Evolutionary conservation across 2,329 filamentous ascomycete species (phyloP).

Genomic region (Fusarium sp.): DNA sequence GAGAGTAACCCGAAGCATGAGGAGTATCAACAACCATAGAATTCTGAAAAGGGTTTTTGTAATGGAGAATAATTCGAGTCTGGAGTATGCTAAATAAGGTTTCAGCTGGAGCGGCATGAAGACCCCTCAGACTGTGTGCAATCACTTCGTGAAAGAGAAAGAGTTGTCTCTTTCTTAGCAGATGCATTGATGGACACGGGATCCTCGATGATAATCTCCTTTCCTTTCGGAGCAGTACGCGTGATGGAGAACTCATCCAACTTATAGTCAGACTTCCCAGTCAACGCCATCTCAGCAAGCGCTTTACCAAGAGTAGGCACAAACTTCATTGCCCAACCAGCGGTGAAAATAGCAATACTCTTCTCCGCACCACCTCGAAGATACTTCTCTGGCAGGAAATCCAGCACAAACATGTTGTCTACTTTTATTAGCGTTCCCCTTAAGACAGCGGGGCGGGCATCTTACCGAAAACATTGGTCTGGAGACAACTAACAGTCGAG

Average conservation of each 20-base stretch:
- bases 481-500: slow-evolving; percentile 23
- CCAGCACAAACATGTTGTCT: slow-evolving; percentile 38
- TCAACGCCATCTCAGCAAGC: slow-evolving; percentile 16
- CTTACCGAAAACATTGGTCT: slow-evolving; percentile 28
- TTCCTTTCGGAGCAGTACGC: slow-evolving; percentile 2
- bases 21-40: background rate
- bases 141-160: background rate
- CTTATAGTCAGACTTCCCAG: slow-evolving; percentile 21
- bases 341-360: slow-evolving; percentile 26
- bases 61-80: background rate
- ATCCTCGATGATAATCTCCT: slow-evolving; percentile 20
- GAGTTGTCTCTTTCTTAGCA: background rate
- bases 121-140: slow-evolving; percentile 1
- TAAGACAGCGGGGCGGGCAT: accelerated
- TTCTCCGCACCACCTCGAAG: slow-evolving; percentile 13
- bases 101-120: background rate
- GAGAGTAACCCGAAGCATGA: background rate
- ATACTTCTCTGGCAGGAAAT: slow-evolving; percentile 30
- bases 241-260: slow-evolving; percentile 22
- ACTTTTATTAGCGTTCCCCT: background rate
- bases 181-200: background rate
- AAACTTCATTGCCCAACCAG: slow-evolving; percentile 37
- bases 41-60: no score
- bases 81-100: no score
- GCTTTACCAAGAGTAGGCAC: slow-evolving; percentile 32